Conservation (phyloP, 2,329 filamentous ascomycete species). For the Tolypocladium sp. region DNA sequence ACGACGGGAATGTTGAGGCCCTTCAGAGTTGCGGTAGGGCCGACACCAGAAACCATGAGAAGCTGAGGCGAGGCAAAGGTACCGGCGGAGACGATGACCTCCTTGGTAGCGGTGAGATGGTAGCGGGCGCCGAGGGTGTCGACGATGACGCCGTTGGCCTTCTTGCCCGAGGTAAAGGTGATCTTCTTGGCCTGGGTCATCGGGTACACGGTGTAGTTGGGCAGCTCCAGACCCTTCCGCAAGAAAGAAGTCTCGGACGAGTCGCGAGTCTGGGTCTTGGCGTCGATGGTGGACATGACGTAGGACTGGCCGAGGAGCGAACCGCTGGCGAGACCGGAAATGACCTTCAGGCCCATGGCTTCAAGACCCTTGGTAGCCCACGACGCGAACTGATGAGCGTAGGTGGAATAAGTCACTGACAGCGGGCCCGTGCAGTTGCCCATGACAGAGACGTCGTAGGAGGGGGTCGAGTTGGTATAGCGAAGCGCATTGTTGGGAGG, state of each 20-base stretch:
- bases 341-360: constrained; percentile 26
- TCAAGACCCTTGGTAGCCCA: constrained; percentile 21
- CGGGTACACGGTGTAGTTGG: constrained; percentile 22
- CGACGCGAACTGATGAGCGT: constrained; percentile 10
- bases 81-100: constrained; percentile 10
- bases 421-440: constrained; percentile 12
- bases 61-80: too few relatives aligned
- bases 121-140: constrained; percentile 7
- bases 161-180: constrained; percentile 23
- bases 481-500: constrained; percentile 12
- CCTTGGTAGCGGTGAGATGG: constrained; percentile 3
- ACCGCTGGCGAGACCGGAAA: constrained; percentile 30
- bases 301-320: constrained; percentile 23
- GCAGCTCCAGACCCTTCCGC: constrained; percentile 9
- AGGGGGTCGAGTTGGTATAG: constrained; percentile 11
- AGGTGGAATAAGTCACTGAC: constrained; percentile 16
- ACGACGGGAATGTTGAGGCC: too few relatives aligned
- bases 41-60: too few relatives aligned
- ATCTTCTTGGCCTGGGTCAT: constrained; percentile 30
- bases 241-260: constrained; percentile 29
- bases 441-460: constrained; percentile 9
- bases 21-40: too few relatives aligned
- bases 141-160: constrained; percentile 27
- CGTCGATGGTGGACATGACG: constrained; percentile 19
- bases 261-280: constrained; percentile 14